These are phyloP conservation scores for Suhomyces guaymorum DNA, from an alignment of 1,139 yeast genomes.

Conservation along the genomic window DNA sequence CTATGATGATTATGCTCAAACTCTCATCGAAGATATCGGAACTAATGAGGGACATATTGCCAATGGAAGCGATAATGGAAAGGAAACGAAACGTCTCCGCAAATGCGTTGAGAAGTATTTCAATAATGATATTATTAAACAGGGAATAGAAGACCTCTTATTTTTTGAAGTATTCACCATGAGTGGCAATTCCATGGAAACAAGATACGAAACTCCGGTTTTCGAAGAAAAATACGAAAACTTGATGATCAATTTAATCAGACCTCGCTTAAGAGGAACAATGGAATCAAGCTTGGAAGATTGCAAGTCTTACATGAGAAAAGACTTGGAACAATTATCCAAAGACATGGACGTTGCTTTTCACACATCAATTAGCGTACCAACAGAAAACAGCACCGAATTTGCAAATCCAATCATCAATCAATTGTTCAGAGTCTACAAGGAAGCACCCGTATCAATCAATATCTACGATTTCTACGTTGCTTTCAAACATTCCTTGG, in stretches of 20 bases:
- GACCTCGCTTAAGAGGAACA: conserved; percentile 39
- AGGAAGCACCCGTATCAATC: conserved; percentile 76
- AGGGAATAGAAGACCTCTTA: conserved; percentile 28
- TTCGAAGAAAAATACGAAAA: conserved; percentile 43
- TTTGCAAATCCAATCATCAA: conserved; percentile 53
- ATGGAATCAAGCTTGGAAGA: conserved; percentile 36
- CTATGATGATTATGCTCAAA: background rate
- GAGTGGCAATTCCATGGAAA: conserved; percentile 29
- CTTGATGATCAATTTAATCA: conserved; percentile 38
- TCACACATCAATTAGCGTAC: background rate
- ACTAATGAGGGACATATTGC: background rate
- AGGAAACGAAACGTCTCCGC: background rate
- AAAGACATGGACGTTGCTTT: background rate
- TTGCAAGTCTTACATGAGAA: conserved; percentile 31
- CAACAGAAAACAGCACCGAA: conserved; percentile 3
- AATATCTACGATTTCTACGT: conserved; percentile 77
- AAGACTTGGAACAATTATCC: conserved; percentile 11
- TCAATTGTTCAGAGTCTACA: conserved; percentile 64
- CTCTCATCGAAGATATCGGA: background rate
- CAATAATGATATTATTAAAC: conserved; percentile 21
- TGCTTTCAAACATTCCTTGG: conserved; percentile 64
- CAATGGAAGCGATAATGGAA: too few relatives aligned
- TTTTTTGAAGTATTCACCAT: conserved; percentile 44
- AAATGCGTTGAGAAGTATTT: conserved; percentile 14
- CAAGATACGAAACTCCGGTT: conserved; percentile 13